phyloP scores from a whole-genome alignment of 2,329 filamentous ascomycete genomes.

The Aspergillus sp. region DNA sequence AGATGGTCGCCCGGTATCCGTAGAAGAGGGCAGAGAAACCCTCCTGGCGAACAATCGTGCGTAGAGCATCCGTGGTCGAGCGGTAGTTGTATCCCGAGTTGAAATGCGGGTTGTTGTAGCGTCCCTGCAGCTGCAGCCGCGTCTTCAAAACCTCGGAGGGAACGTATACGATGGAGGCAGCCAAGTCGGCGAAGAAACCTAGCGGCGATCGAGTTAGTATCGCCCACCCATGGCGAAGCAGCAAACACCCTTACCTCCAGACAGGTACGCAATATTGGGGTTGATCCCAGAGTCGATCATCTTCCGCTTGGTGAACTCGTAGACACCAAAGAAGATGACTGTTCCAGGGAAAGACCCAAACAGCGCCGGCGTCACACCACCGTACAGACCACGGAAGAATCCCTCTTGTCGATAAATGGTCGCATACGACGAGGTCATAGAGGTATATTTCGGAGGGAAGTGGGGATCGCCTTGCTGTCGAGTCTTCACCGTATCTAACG shows the following conservation, averaged over 20 bases:
- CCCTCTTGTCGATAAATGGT: slow-evolving; percentile 95
- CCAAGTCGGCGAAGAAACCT: slow-evolving; percentile 93
- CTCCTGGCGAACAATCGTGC: slow-evolving; percentile 80
- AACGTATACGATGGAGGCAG: slow-evolving; percentile 89
- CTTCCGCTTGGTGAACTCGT: slow-evolving; percentile 89
- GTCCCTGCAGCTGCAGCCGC: slow-evolving; percentile 90
- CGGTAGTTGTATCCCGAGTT: slow-evolving; percentile 94
- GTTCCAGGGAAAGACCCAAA: slow-evolving; percentile 92
- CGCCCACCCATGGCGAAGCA: background rate
- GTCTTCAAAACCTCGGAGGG: slow-evolving; percentile 98
- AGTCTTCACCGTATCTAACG: slow-evolving; percentile 96
- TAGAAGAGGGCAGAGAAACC: slow-evolving; percentile 86
- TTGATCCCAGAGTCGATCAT: slow-evolving; percentile 84
- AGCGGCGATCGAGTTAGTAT: slow-evolving; percentile 8
- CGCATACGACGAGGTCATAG: slow-evolving; percentile 84
- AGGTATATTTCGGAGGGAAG: slow-evolving; percentile 88
- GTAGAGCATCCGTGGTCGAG: slow-evolving; percentile 77
- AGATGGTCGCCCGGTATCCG: slow-evolving; percentile 95
- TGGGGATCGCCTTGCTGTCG: slow-evolving; percentile 95
- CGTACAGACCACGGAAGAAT: slow-evolving; percentile 79
- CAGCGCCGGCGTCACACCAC: slow-evolving; percentile 89
- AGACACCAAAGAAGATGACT: slow-evolving; percentile 91
- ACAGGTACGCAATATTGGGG: slow-evolving; percentile 80
- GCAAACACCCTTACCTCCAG: slow-evolving; percentile 63
- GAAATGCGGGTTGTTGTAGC: slow-evolving; percentile 93